These are phyloP conservation scores for Cercospora brassicicola DNA, from an alignment of 2,329 filamentous ascomycete species.

Conservation along the genomic window DNA sequence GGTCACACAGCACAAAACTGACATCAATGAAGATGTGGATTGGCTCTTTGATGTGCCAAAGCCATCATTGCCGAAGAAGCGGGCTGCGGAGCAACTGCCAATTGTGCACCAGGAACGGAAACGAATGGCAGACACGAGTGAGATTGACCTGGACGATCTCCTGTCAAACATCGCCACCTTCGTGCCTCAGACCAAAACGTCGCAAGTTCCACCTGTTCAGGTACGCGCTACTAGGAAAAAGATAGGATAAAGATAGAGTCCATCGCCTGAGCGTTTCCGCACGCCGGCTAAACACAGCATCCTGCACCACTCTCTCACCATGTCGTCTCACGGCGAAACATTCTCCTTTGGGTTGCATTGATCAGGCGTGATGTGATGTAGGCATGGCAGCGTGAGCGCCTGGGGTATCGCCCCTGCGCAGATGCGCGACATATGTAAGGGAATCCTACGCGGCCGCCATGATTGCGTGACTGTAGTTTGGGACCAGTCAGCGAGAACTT, in stretches of 20 bases:
- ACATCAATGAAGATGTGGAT: conserved; percentile 23
- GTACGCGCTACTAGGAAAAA: background rate
- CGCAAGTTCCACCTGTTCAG: background rate
- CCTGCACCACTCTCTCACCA: background rate
- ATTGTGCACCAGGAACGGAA: background rate
- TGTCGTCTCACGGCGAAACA: background rate
- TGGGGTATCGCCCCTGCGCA: background rate
- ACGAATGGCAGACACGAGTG: background rate
- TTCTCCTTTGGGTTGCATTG: background rate
- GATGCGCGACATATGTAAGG: background rate
- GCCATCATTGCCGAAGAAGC: background rate
- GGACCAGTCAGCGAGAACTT: background rate
- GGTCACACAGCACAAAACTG: background rate
- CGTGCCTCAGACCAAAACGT: conserved; percentile 4
- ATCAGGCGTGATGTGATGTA: background rate
- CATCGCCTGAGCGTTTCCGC: background rate
- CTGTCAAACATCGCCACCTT: conserved; percentile 31
- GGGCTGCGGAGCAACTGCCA: background rate
- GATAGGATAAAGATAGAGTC: background rate
- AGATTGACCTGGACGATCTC: conserved; percentile 36
- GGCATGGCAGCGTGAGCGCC: background rate
- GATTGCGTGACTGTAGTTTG: background rate
- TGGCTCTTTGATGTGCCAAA: conserved; percentile 29
- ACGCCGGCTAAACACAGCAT: background rate
- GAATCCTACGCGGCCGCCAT: background rate